These are phyloP conservation scores for Bryoerythrophyllum caledonicum DNA, from an alignment of 225 moss, liverwort and hornwort species.

Conservation along the genomic window DNA sequence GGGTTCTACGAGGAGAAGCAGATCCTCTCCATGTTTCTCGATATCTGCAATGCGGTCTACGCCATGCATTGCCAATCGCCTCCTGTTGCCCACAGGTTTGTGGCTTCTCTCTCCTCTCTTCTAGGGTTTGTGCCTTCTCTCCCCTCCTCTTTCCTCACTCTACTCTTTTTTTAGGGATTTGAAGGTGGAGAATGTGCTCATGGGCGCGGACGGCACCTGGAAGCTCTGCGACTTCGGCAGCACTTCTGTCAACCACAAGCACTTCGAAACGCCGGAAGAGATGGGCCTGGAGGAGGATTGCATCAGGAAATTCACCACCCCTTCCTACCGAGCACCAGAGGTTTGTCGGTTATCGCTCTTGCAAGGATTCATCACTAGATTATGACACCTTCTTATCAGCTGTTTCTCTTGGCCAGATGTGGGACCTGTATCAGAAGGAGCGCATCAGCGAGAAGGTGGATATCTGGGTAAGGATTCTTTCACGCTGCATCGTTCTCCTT, in stretches of 20 bases:
- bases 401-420: slow-evolving; percentile 64
- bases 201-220: slow-evolving; percentile 90
- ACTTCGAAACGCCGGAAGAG: slow-evolving; percentile 92
- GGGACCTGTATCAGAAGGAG: slow-evolving; percentile 94
- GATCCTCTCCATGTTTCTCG: slow-evolving; percentile 75
- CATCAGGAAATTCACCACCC: slow-evolving; percentile 93
- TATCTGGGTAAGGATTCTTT: slow-evolving; percentile 71
- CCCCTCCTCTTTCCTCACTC: too few relatives aligned
- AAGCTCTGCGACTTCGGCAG: slow-evolving; percentile 99
- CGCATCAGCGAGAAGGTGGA: slow-evolving; percentile 97
- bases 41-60: slow-evolving; percentile 90
- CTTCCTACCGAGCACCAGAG: slow-evolving; percentile 97
- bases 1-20: slow-evolving; percentile 96
- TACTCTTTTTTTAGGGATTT: too few relatives aligned
- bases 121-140: neutral
- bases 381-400: too few relatives aligned
- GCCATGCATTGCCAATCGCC: slow-evolving; percentile 97
- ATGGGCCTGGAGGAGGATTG: slow-evolving; percentile 98
- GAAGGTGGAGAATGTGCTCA: slow-evolving; percentile 95
- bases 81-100: slow-evolving; percentile 90
- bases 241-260: slow-evolving; percentile 89
- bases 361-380: too few relatives aligned
- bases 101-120: too few relatives aligned
- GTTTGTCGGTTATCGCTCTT: slow-evolving; percentile 27
- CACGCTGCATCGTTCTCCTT: neutral